A percentile compares a stretch with the other conserved stretches of the same genome.
These are phyloP conservation scores for Spathaspora girioi DNA, from an alignment of 805 yeast species.

Conservation along the genomic window DNA sequence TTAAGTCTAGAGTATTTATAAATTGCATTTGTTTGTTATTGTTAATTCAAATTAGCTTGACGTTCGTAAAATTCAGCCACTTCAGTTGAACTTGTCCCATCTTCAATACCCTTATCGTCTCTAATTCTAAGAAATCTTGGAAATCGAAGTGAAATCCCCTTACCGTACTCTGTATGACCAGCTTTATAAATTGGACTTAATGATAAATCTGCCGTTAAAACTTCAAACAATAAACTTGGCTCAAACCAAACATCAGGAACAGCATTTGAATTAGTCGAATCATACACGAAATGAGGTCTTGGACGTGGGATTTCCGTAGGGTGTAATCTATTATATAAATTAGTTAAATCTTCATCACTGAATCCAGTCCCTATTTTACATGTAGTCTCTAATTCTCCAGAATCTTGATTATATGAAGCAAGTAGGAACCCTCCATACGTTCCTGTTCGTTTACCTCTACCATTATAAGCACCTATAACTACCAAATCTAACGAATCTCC, in stretches of 20 bases:
- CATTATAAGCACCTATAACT: constrained; percentile 90
- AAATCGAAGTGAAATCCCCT: constrained; percentile 83
- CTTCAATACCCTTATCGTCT: constrained; percentile 82
- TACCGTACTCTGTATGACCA: constrained; percentile 65
- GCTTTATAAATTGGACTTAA: constrained; percentile 88
- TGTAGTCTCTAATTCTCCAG: constrained; percentile 90
- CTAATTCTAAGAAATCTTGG: constrained; percentile 82
- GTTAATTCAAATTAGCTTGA: constrained; percentile 48
- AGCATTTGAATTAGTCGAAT: constrained; percentile 66
- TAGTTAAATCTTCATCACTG: constrained; percentile 71
- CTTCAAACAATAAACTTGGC: constrained; percentile 81
- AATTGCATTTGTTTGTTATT: not conserved
- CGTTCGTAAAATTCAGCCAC: constrained; percentile 77
- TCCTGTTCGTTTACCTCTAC: constrained; percentile 93
- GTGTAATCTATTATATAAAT: constrained; percentile 55
- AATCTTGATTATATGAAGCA: constrained; percentile 86
- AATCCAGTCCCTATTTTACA: constrained; percentile 98
- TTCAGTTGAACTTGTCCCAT: constrained; percentile 83
- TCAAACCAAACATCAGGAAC: constrained; percentile 94
- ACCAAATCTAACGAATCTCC: constrained; percentile 95
- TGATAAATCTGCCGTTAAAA: constrained; percentile 85
- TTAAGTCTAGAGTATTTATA: not conserved
- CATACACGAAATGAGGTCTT: constrained; percentile 65
- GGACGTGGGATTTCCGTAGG: constrained; percentile 66
- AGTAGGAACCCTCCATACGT: constrained; percentile 90